Evolutionary conservation across 2,329 filamentous ascomycete genomes (phyloP).

Genomic region (Neoarthrinium moseri): DNA sequence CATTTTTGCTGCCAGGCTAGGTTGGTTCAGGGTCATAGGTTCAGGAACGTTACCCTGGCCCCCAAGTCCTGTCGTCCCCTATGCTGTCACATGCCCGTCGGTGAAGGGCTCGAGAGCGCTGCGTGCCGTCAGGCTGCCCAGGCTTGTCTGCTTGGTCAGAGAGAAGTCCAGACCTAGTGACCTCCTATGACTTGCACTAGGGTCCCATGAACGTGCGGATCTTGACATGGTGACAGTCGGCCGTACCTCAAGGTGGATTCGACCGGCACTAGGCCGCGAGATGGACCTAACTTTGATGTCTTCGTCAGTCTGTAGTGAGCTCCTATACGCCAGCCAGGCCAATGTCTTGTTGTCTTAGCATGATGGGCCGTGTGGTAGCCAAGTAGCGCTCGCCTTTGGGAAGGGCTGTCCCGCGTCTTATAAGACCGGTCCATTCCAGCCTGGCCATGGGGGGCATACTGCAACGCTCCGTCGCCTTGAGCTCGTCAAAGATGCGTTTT

Average conservation of each 20-base stretch:
- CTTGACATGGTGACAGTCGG: conserved; percentile 3
- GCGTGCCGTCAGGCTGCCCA: background rate
- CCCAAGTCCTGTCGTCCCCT: background rate
- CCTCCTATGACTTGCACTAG: background rate
- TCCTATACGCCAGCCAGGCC: background rate
- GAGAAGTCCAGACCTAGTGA: conserved; percentile 6
- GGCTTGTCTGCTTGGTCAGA: no score
- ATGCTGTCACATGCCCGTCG: background rate
- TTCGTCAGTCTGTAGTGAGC: background rate
- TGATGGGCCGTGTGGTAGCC: background rate
- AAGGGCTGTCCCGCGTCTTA: background rate
- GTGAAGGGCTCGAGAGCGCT: background rate
- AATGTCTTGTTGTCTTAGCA: background rate
- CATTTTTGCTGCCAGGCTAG: background rate
- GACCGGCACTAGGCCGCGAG: background rate
- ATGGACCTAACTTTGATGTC: background rate
- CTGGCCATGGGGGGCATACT: background rate
- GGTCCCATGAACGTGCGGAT: conserved; percentile 1
- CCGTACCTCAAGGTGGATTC: background rate
- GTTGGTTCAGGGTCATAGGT: background rate
- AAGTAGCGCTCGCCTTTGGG: background rate
- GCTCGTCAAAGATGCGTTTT: conserved; percentile 23
- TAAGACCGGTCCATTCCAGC: conserved; percentile 3
- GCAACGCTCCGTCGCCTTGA: background rate
- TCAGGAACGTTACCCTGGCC: background rate